Evolutionary conservation across 2,329 filamentous ascomycete species (phyloP).

Genomic region (Chrysosphaeria jannelii): DNA sequence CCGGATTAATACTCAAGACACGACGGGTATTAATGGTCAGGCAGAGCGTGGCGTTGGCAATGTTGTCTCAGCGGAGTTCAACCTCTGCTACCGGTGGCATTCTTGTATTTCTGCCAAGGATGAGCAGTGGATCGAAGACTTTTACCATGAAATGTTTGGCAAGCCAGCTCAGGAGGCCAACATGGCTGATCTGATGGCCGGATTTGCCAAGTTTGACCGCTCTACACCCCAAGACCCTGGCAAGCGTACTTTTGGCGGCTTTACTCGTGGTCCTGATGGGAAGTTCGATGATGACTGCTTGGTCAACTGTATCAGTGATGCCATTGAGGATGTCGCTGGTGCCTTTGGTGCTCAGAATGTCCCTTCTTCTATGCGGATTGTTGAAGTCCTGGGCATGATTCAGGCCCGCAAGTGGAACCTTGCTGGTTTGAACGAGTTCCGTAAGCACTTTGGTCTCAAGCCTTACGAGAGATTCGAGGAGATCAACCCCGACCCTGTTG

Average conservation of each 20-base stretch:
- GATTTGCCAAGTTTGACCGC: constrained; percentile 30
- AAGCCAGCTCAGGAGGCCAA: constrained; percentile 25
- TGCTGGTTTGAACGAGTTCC: constrained; percentile 57
- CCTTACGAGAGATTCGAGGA: constrained; percentile 52
- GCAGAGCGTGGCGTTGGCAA: constrained; percentile 50
- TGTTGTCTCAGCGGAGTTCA: constrained; percentile 67
- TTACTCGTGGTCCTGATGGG: constrained; percentile 33
- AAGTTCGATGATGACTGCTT: constrained; percentile 49
- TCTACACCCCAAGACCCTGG: constrained; percentile 32
- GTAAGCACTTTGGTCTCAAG: constrained; percentile 52
- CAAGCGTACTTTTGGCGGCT: constrained; percentile 34
- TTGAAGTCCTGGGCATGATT: constrained; percentile 57
- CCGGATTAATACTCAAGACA: constrained; percentile 31
- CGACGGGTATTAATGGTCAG: constrained; percentile 19
- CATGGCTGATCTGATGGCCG: constrained; percentile 27
- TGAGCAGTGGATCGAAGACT: constrained; percentile 48
- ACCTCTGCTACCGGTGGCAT: constrained; percentile 69
- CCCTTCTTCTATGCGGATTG: constrained; percentile 38
- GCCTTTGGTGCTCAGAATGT: constrained; percentile 46
- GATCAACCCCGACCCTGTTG: constrained; percentile 47
- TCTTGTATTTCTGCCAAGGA: constrained; percentile 46
- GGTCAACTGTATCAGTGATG: constrained; percentile 32
- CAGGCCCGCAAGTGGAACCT: constrained; percentile 51
- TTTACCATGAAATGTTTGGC: constrained; percentile 31
- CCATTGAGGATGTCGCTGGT: constrained; percentile 53